Percentiles rank a stretch among this genome's conserved stretches.
Evolutionary conservation across 306 rosid genomes (phyloP).

Genomic region (Glycyrrhiza uralensis): DNA sequence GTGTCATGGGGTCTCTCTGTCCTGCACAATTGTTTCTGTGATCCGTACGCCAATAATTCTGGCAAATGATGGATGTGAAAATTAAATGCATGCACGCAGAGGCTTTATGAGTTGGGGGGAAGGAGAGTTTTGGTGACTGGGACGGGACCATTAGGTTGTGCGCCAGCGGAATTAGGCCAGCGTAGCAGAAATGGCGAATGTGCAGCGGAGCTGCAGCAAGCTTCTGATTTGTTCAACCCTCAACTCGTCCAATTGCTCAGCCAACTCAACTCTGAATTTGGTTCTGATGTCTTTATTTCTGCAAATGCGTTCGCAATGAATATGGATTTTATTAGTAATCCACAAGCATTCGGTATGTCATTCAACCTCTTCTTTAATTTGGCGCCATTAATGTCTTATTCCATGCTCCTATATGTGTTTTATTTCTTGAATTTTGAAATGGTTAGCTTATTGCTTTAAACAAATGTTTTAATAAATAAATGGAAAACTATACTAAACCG

Average conservation of each 20-base stretch:
- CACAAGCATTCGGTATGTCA: conserved; percentile 51
- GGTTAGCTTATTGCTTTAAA: too few species aligned
- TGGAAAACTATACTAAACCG: too few species aligned
- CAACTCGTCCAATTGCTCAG: conserved; percentile 45
- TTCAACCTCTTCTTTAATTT: neutral
- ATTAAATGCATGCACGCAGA: conserved; percentile 31
- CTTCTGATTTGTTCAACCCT: conserved; percentile 58
- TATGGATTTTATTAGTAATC: conserved; percentile 54
- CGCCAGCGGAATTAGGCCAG: conserved; percentile 61
- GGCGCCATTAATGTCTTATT: too few species aligned
- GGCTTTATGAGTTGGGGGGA: conserved; percentile 64
- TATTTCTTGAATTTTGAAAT: too few species aligned
- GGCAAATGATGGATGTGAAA: neutral
- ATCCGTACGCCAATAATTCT: neutral
- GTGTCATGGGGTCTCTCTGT: neutral
- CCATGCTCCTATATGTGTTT: too few species aligned
- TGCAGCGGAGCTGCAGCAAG: conserved; percentile 43
- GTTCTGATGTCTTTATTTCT: conserved; percentile 41
- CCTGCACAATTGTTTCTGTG: neutral
- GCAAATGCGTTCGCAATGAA: conserved; percentile 50
- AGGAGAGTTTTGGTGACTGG: conserved; percentile 67
- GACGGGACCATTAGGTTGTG: conserved; percentile 76
- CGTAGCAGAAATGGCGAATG: conserved; percentile 60
- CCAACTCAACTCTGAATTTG: conserved; percentile 49
- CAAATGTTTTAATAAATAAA: too few species aligned